phyloP scores from a whole-genome alignment of 1,284 basidiomycete genomes.

The Ganoderma lucidum region DNA sequence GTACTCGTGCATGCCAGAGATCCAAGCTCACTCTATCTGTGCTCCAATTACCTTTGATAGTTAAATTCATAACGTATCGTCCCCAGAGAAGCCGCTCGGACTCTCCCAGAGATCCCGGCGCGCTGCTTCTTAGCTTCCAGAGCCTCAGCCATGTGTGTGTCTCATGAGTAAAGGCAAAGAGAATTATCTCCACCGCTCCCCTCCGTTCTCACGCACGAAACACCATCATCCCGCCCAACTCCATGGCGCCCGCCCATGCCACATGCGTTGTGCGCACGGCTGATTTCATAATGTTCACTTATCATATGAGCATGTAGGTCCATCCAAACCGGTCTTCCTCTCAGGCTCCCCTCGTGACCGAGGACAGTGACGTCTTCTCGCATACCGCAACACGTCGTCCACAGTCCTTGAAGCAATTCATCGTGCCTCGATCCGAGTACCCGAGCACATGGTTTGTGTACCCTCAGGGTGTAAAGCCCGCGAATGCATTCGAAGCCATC shows the following conservation, averaged over 20 bases:
- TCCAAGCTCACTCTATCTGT: slow-evolving; percentile 19
- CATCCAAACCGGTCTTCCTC: slow-evolving; percentile 16
- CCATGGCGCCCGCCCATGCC: slow-evolving; percentile 25
- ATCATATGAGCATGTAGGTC: slow-evolving; percentile 34
- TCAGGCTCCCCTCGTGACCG: slow-evolving; percentile 14
- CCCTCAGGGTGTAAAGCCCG: slow-evolving; percentile 13
- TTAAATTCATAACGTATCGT: slow-evolving; percentile 35
- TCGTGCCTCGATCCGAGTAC: slow-evolving; percentile 1
- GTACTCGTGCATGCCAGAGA: slow-evolving; percentile 24
- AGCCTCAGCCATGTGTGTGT: slow-evolving; percentile 16
- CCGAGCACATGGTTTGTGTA: slow-evolving; percentile 16
- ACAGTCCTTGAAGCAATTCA: slow-evolving; percentile 6
- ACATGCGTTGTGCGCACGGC: slow-evolving; percentile 32
- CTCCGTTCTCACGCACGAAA: slow-evolving; percentile 28
- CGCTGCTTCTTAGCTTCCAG: slow-evolving; percentile 23
- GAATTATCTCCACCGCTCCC: slow-evolving; percentile 34
- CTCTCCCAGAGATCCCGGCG: slow-evolving; percentile 30
- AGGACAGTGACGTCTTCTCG: background rate
- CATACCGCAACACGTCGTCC: background rate
- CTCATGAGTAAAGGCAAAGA: slow-evolving; percentile 23
- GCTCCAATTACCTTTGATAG: slow-evolving; percentile 33
- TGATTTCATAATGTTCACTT: slow-evolving; percentile 36
- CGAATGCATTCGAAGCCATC: slow-evolving; percentile 16
- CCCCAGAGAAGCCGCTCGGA: slow-evolving; percentile 24
- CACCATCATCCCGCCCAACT: slow-evolving; percentile 23